These are phyloP conservation scores for Kockiozyma suomiensis DNA, from an alignment of 805 yeast genomes.

Conservation along the genomic window DNA sequence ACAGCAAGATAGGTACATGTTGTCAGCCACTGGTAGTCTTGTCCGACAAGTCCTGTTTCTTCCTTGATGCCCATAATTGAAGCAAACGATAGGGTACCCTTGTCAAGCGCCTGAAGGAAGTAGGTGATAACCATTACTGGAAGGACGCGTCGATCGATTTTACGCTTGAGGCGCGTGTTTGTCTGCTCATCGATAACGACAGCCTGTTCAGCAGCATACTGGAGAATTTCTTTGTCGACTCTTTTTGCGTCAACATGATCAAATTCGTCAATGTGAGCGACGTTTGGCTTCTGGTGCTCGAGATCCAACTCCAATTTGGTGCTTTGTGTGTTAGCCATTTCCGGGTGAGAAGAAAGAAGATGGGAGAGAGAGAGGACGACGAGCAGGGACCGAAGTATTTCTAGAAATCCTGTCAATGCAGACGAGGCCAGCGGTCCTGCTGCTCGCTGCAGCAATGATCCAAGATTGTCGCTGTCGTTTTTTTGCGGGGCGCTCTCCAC, in stretches of 20 bases:
- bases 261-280: constrained; percentile 16
- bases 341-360: background rate
- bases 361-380: background rate
- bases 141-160: constrained; percentile 54
- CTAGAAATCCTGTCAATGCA: too few species aligned
- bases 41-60: constrained; percentile 46
- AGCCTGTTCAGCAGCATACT: constrained; percentile 13
- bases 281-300: constrained; percentile 2
- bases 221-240: constrained; percentile 10
- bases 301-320: background rate
- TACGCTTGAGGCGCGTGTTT: constrained; percentile 36
- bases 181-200: constrained; percentile 16
- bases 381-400: background rate
- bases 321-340: background rate
- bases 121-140: constrained; percentile 57
- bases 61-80: constrained; percentile 56
- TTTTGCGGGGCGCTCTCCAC: too few species aligned
- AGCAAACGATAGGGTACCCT: constrained; percentile 60
- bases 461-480: background rate
- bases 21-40: constrained; percentile 50
- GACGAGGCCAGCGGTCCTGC: background rate
- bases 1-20: constrained; percentile 52
- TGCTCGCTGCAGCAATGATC: background rate
- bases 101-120: constrained; percentile 54
- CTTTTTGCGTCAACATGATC: constrained; percentile 5